Evolutionary conservation across 2,329 filamentous ascomycete genomes (phyloP).

Genomic region (Lasiodiplodia sp.): DNA sequence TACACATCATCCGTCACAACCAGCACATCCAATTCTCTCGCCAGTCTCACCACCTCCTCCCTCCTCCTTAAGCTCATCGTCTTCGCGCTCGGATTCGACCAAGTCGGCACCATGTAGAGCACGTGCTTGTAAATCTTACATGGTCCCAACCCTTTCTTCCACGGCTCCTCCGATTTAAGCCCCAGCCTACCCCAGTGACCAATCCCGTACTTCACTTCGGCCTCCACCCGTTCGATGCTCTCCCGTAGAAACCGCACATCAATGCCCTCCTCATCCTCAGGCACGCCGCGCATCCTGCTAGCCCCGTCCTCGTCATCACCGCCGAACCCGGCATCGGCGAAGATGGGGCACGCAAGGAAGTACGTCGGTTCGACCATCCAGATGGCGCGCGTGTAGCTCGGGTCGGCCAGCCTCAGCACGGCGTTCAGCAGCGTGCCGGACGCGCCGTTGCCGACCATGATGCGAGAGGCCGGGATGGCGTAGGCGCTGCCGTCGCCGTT

Average conservation of each 20-base stretch:
- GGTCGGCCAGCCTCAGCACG: conserved; percentile 78
- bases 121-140: conserved; percentile 84
- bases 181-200: conserved; percentile 38
- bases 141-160: conserved; percentile 43
- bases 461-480: conserved; percentile 61
- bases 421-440: conserved; percentile 79
- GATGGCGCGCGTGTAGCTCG: conserved; percentile 73
- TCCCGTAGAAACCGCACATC: conserved; percentile 68
- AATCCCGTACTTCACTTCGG: conserved; percentile 42
- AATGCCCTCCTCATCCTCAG: conserved; percentile 80
- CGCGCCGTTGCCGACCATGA: conserved; percentile 87
- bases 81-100: conserved; percentile 85
- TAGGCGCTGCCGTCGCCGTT: conserved; percentile 39
- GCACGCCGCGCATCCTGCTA: conserved; percentile 69
- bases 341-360: conserved; percentile 79
- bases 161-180: conserved; percentile 50
- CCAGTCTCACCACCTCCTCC: conserved; percentile 73
- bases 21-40: conserved; percentile 79
- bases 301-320: conserved; percentile 34
- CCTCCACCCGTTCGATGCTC: conserved; percentile 60
- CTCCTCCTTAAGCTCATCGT: conserved; percentile 77
- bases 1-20: conserved; percentile 92
- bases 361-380: conserved; percentile 87
- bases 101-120: conserved; percentile 88
- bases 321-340: conserved; percentile 73